These are phyloP conservation scores for Aspergillus pseudoterreus DNA, from an alignment of 2,329 filamentous ascomycete genomes.

Conservation along the genomic window DNA sequence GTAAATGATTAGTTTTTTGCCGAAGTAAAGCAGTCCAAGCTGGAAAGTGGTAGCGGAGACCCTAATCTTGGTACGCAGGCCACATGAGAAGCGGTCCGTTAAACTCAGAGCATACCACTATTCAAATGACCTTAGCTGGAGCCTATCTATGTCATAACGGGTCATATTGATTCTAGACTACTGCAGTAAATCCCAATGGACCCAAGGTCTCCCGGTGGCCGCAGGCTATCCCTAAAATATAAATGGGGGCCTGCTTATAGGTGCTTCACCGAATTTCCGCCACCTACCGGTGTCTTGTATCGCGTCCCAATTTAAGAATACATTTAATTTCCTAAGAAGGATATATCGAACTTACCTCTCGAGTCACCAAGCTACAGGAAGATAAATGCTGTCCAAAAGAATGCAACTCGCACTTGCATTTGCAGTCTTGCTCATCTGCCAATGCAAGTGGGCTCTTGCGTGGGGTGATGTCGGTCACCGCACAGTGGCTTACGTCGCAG, in stretches of 20 bases:
- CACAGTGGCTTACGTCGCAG: conserved; percentile 11
- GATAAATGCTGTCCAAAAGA: not conserved
- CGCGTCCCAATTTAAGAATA: no score
- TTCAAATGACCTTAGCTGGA: not conserved
- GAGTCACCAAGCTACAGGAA: not conserved
- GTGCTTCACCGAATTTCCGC: no score
- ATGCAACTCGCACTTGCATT: not conserved
- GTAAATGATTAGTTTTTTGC: not conserved
- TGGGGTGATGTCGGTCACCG: conserved; percentile 12
- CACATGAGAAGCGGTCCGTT: not conserved
- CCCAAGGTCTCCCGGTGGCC: not conserved
- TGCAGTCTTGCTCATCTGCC: not conserved
- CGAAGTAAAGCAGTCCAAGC: not conserved
- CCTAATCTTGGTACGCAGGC: not conserved
- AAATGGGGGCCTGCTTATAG: not conserved
- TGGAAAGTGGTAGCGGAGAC: not conserved
- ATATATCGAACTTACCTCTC: no score
- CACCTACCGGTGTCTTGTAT: no score
- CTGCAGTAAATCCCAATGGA: not conserved
- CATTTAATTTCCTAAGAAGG: no score
- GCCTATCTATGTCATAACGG: not conserved
- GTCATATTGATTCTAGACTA: not conserved
- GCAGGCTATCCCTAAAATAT: not conserved
- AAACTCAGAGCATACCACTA: not conserved
- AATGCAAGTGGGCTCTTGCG: not conserved